Base-by-base conservation (phyloP, 768 basidiomycete genomes). In the Xanthoconium purpureum region DNA sequence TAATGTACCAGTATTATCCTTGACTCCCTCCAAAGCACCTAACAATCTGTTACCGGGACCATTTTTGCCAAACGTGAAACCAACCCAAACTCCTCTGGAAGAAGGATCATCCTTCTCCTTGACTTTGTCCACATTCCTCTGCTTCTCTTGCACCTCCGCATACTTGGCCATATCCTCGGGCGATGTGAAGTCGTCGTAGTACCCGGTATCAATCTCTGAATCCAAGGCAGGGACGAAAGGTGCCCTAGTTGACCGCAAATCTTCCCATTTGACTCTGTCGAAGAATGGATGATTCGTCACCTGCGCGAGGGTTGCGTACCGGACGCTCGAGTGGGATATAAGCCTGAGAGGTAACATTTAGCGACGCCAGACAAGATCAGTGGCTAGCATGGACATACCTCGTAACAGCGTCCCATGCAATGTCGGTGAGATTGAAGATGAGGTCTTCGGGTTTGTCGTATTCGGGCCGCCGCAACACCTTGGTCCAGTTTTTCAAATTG, bases 131-230 rank as follows among this genome's bases (percentile, higher is more conserved):
- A 99, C 95, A 68, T 98, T 95, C 66, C 75, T 78, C 74, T 98
- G 94, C 74, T 98, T 99, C 78, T 97, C 97, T 73, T 90, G 84
- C 8, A 99, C 97, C 71, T 99, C 96, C 12, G 95, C 93, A 68
- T 98, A 98, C 75, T 98, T 98, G 48, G 92, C 94, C 95, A 98
- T 98, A 68, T 98, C 96, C 56, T 95, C 91, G 5, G 81, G 75
- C 5, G 83, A 88, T 3, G 87, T 87, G 70, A 94, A 94, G 69
- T 94, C 92, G 63, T 94, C 92, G 73, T 94, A 95, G 73, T 95
- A 95, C 17, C 94, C 94, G 1, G 94, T 94, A 67, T 99, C 97
- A 55, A 91, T 80, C 66, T 98, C 97, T 10, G 88, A 90, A 66
- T 98, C 95, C 35, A 98, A 81, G 11, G 92, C 88, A 29, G 97